Base-by-base conservation (phyloP, 176 grass and related monocot species). In the Thalia dealbata region DNA sequence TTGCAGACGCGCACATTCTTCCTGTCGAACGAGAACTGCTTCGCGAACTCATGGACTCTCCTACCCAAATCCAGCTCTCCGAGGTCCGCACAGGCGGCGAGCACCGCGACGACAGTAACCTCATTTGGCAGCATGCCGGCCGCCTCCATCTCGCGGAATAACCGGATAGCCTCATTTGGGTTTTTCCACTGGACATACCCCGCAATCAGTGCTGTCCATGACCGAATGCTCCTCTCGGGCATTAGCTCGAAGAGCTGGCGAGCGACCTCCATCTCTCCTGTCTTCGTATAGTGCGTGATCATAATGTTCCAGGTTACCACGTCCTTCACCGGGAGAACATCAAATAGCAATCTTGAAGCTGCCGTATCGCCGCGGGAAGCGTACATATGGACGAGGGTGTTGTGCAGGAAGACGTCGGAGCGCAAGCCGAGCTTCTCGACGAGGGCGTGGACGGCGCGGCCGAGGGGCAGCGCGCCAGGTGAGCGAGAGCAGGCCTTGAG, bases 1-100 rank as follows among this genome's bases (percentile, higher is more conserved):
- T 86, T 86, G 69, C 84, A 81, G 18, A 86, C 58, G 7, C 55
- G 76, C 52, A 86, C 75, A 25, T 78, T 82, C 26, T 78, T 82
- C 60, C 78, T 62, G 23, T 73, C n/a, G 38, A 74, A 75, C 0
- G 52, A 64, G 15, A 30, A 24, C 23, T 21, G 30, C n/a, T 45
- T 28, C 5, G 70, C 65, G 50, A 75, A 81, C 50, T 43, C 24
- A 42, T 82, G 75, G 35, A 86, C 22, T 25, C 69, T 18, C n/a
- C 48, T 51, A 21, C 79, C 84, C 10, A 75, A 54, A 50, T 81
- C 74, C 0, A 86, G 32, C 1, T 29, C 63, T 7, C 79, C 69
- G 18, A 86, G 63, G 38, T 86, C 79, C 1, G 84, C 70, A 25
- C 75, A 75, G 10, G 84, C 84, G 13, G 84, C 79, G 10, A 82